Base-by-base conservation (phyloP, 2,329 filamentous ascomycete genomes). In the Davidsoniella neocaledoniae region DNA sequence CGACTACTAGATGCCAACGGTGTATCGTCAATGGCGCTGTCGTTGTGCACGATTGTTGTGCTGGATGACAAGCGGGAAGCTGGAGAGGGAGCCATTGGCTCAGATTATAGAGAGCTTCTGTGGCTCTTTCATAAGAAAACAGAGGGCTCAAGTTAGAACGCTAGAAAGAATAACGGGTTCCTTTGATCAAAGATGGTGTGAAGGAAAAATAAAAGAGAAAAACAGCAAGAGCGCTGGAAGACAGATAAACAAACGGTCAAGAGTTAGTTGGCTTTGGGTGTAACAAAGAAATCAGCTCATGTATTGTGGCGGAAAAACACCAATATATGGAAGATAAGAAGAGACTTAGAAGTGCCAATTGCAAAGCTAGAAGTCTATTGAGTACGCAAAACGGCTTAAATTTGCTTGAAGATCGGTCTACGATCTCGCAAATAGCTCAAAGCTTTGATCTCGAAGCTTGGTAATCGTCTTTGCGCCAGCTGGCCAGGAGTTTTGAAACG, bases 11-110 rank as follows among this genome's bases (percentile, higher is more conserved):
- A 14, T n/a, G 16, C 8, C 14, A 21, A 43, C 17, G 42, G 12
- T 25, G 21, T 3, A 16, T 43, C 10, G 23, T 43, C 29, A 12
- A 33, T 33, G 29, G 29, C 29, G 29, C 29, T 33, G 29, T 33
- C 6, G 29, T 33, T 33, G 6, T 33, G 29, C 29, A 33, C 29
- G 29, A 33, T 2, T 4, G 12, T 33, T 33, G 7, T 33, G 47
- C 47, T 19, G 8, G 47, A 43, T 6, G 47, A 19, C 10, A 7
- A n/a, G 14, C 43, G 36, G 19, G 40, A 38, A 26, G 26, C 47
- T 36, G 49, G 23, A 33, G 49, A 51, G 17, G 43, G 49, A 46
- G 49, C 43, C 49, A 46, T 46, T 42, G 43, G 49, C 43, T 37
- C 43, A 23, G 41, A 25, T 43, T 21, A 6, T 1, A 17, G 17